Evolutionary conservation across 495 filamentous ascomycete species (phyloP), one percentile per base, ranked within the genome.

Genomic region (Daldinia loculata): DNA sequence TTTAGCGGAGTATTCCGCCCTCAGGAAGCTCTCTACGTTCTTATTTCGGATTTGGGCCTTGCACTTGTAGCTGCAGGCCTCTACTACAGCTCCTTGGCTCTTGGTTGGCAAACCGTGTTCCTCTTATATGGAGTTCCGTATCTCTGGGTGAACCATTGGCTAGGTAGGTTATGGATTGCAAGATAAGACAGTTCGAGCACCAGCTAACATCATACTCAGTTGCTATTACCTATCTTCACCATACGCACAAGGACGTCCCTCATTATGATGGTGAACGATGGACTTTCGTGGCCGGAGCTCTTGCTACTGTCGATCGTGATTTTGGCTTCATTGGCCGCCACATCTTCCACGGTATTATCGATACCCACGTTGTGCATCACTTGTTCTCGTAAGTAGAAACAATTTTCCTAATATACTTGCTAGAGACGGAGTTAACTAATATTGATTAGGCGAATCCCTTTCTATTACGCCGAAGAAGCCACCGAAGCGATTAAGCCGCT

Each of bases 351-450:
- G 85, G 87, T 70, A 89, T 90, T 72, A 87, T 89, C 69, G 88
- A 90, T 72, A 86, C 85, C 56, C 88, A 90, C 75, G 89, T 91
- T 61, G 79, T 90, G 24, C 89, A 91, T 77, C 89, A 90, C 79
- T 80, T 89, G 56, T 84, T 89, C 77, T 82, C 82, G 75, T 77
- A 74, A 68, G 75, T 74, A 7, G 17, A 58, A 0, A 22, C n/a
- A 14, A 24, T n/a, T 11, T 11, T 8, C 30, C 34, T 6, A 7
- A 2, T 4, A 24, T 24, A 5, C 19, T 22, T 22, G 12, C 2
- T 38, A 14, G 11, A 14, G 1, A 30, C 15, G 19, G 19, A 63
- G 19, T 17, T 53, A 38, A 29, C 66, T 74, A 53, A 70, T 45
- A 26, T n/a, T 38, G 4, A 11, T 11, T 61, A 77, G 75, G 52